A percentile compares a stretch with the other conserved stretches of the same genome.
Conservation (phyloP, 768 basidiomycete species). For the Lentinula guzmanii region DNA sequence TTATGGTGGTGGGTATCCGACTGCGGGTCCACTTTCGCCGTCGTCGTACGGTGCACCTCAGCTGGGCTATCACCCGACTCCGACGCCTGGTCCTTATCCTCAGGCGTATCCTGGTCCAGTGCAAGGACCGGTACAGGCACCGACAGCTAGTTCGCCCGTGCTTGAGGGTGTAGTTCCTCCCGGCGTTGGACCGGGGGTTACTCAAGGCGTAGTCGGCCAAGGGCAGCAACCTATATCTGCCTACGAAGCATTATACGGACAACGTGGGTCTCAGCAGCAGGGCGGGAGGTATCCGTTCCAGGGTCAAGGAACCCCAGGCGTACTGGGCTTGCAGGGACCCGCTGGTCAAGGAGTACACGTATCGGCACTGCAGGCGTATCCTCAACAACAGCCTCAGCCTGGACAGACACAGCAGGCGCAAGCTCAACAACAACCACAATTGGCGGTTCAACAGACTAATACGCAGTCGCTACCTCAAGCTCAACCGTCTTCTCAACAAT, state of each 20-base stretch:
- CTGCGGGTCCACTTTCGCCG: no score
- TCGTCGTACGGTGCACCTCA: no score
- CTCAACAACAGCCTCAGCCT: slow-evolving; percentile 9
- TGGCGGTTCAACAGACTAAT: background rate
- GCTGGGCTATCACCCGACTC: background rate
- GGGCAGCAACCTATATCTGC: background rate
- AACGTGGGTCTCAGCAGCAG: background rate
- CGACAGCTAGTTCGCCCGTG: background rate
- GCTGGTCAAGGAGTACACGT: no score
- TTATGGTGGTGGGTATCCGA: background rate
- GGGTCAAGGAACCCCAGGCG: no score
- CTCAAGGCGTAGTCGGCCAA: background rate
- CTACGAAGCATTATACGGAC: background rate
- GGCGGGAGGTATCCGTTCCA: background rate
- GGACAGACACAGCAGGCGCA: background rate
- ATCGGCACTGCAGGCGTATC: no score
- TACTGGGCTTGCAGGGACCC: no score
- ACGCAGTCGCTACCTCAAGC: background rate
- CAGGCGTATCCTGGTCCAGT: background rate
- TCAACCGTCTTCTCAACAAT: slow-evolving; percentile 13
- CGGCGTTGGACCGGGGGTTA: no score
- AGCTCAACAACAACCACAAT: background rate
- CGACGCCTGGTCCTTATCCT: background rate
- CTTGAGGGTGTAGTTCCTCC: background rate
- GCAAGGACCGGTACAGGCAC: background rate